Evolutionary conservation across 192 early-diverging fungal species (phyloP).

Genomic region (Umbelopsis sp.): DNA sequence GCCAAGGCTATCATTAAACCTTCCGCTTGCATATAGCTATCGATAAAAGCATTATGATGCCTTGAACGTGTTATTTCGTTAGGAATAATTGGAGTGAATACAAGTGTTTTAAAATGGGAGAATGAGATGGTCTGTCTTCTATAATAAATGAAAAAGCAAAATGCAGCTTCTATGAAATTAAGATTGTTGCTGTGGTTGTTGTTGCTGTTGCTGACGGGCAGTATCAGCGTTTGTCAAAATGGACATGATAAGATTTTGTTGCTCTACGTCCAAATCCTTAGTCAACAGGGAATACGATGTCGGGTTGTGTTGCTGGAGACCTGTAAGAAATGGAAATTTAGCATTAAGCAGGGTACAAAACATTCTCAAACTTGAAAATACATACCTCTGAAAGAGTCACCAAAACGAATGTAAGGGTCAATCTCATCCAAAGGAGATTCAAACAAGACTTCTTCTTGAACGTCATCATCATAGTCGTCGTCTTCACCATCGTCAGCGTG

Average conservation of each 20-base stretch:
- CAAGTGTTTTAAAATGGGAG: conserved; percentile 6
- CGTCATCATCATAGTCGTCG: conserved; percentile 65
- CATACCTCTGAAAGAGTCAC: conserved; percentile 59
- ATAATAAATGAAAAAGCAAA: conserved; percentile 6
- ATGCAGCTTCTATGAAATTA: conserved; percentile 15
- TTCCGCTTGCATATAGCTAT: background rate
- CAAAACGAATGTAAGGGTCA: conserved; percentile 73
- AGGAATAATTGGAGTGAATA: conserved; percentile 15
- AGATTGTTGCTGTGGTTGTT: conserved; percentile 21
- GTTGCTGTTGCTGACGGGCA: conserved; percentile 24
- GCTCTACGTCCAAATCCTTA: conserved; percentile 53
- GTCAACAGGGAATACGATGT: conserved; percentile 58
- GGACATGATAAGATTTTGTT: conserved; percentile 52
- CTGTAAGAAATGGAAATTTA: conserved; percentile 15
- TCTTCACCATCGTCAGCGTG: conserved; percentile 46
- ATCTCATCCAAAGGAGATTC: conserved; percentile 80
- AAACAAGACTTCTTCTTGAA: conserved; percentile 77
- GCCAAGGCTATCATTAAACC: too few relatives aligned
- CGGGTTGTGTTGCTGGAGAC: conserved; percentile 59
- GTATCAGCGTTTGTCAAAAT: conserved; percentile 51
- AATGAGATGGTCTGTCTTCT: background rate
- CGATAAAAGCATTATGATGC: background rate
- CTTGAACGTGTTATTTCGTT: background rate
- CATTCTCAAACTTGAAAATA: background rate
- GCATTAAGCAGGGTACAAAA: background rate